A percentile compares a stretch with the other conserved stretches of the same genome.
These are phyloP conservation scores for Leucosporidium yakuticum DNA, from an alignment of 768 basidiomycete species.

Conservation along the genomic window DNA sequence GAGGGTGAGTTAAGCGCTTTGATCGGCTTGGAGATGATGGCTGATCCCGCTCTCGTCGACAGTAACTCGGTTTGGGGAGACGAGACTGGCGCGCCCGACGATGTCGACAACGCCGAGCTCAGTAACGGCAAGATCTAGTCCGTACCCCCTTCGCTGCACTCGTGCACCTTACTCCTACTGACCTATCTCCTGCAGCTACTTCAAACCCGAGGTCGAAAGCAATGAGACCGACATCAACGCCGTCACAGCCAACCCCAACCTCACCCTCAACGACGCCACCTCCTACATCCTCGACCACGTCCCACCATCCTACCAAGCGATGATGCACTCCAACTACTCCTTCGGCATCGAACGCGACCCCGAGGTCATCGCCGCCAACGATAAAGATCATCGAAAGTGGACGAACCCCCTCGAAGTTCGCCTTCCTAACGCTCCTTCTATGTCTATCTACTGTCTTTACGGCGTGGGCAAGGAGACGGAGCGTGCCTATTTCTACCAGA, in stretches of 20 bases:
- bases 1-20: constrained; percentile 13
- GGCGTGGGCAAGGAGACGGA: constrained; percentile 84
- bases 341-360: constrained; percentile 79
- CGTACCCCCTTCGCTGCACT: background rate
- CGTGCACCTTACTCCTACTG: too few species aligned
- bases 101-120: constrained; percentile 49
- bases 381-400: constrained; percentile 77
- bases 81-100: constrained; percentile 70
- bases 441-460: constrained; percentile 87
- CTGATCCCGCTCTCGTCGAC: constrained; percentile 48
- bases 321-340: constrained; percentile 78
- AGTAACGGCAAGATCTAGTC: constrained; percentile 27
- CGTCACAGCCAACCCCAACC: constrained; percentile 49
- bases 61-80: constrained; percentile 82
- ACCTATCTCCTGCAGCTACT: constrained; percentile 13
- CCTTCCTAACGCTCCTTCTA: constrained; percentile 79
- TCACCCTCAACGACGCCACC: constrained; percentile 70
- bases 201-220: constrained; percentile 22
- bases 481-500: constrained; percentile 26
- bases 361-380: constrained; percentile 57
- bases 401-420: constrained; percentile 54
- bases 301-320: constrained; percentile 59
- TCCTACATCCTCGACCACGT: constrained; percentile 78
- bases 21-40: background rate
- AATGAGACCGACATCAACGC: constrained; percentile 27